These are phyloP conservation scores for Coniosporium apollinis DNA, from an alignment of 495 filamentous ascomycete species.

Conservation along the genomic window DNA sequence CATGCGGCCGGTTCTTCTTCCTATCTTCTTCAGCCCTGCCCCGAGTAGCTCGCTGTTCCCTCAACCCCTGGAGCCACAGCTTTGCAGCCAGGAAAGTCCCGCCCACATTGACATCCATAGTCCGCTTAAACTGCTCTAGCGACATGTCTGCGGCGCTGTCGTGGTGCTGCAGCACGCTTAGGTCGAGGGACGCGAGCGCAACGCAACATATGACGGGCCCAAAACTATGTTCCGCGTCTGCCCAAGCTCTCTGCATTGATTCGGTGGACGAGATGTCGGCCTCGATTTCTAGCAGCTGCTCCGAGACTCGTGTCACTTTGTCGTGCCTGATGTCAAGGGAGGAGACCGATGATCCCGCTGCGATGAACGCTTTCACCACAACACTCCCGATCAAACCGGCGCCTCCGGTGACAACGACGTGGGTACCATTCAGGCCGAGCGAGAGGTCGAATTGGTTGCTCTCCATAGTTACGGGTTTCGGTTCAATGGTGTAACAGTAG, in stretches of 20 bases:
- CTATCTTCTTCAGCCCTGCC: slow-evolving; percentile 12
- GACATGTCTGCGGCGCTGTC: slow-evolving; percentile 20
- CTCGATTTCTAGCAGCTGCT: slow-evolving; percentile 2
- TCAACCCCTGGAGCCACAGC: slow-evolving; percentile 17
- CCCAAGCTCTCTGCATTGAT: slow-evolving; percentile 17
- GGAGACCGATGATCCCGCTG: slow-evolving; percentile 24
- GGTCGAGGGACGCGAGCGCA: slow-evolving; percentile 25
- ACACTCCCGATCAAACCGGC: slow-evolving; percentile 20
- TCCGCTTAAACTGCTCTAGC: slow-evolving; percentile 20
- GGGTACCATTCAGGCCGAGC: slow-evolving; percentile 20
- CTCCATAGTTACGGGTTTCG: too few species aligned
- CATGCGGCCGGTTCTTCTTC: too few species aligned
- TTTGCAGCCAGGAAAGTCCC: slow-evolving; percentile 28
- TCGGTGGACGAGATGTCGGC: slow-evolving; percentile 22
- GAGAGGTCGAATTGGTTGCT: slow-evolving; percentile 16
- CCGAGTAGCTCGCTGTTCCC: neutral
- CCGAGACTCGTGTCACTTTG: neutral
- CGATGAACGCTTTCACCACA: slow-evolving; percentile 18
- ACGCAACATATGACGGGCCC: slow-evolving; percentile 24
- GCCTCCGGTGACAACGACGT: slow-evolving; percentile 39
- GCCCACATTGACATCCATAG: slow-evolving; percentile 25
- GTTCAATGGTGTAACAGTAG: too few species aligned
- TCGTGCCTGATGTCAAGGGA: slow-evolving; percentile 18
- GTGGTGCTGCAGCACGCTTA: slow-evolving; percentile 22
- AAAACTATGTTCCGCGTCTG: slow-evolving; percentile 11